Percentiles rank a stretch among this genome's conserved stretches.
phyloP scores from a whole-genome alignment of 2,329 filamentous ascomycete genomes.

The Cladophialophora exuberans region DNA sequence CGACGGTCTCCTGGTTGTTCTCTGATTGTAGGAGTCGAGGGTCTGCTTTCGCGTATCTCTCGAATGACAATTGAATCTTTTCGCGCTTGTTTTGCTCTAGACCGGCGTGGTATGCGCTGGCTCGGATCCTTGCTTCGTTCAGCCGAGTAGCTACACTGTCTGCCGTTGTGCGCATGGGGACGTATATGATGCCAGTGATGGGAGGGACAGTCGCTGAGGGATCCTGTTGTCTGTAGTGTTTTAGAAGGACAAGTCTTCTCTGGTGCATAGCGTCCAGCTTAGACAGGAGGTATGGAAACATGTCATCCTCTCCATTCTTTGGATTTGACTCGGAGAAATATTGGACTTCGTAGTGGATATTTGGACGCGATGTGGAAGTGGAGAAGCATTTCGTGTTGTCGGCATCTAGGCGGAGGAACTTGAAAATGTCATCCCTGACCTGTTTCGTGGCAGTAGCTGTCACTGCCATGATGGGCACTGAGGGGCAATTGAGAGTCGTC shows the following conservation, averaged over 20 bases:
- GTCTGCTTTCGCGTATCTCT: constrained; percentile 30
- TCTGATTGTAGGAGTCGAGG: constrained; percentile 16
- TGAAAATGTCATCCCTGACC: constrained; percentile 81
- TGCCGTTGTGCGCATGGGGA: constrained; percentile 45
- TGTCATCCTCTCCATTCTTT: constrained; percentile 67
- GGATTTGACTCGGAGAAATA: constrained; percentile 50
- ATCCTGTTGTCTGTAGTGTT: constrained; percentile 38
- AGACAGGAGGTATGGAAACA: constrained; percentile 71
- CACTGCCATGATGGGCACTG: constrained; percentile 87
- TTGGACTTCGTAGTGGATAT: constrained; percentile 87
- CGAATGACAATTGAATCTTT: constrained; percentile 52
- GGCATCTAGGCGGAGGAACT: constrained; percentile 69
- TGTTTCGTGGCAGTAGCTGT: constrained; percentile 86
- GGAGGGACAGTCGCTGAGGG: constrained; percentile 36
- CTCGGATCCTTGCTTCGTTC: constrained; percentile 41
- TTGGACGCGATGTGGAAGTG: constrained; percentile 81
- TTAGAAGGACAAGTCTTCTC: constrained; percentile 63
- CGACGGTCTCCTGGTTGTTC: constrained; percentile 28
- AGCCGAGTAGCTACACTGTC: constrained; percentile 46
- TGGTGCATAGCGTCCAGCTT: constrained; percentile 77
- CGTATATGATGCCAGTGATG: constrained; percentile 53
- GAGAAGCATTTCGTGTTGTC: constrained; percentile 67
- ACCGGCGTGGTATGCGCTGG: constrained; percentile 57
- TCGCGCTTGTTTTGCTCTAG: constrained; percentile 72
- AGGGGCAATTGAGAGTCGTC: constrained; percentile 67